Evolutionary conservation across 805 yeast species (phyloP), one percentile per base, ranked within the genome.

Genomic region (Nakazawaea holstii): DNA sequence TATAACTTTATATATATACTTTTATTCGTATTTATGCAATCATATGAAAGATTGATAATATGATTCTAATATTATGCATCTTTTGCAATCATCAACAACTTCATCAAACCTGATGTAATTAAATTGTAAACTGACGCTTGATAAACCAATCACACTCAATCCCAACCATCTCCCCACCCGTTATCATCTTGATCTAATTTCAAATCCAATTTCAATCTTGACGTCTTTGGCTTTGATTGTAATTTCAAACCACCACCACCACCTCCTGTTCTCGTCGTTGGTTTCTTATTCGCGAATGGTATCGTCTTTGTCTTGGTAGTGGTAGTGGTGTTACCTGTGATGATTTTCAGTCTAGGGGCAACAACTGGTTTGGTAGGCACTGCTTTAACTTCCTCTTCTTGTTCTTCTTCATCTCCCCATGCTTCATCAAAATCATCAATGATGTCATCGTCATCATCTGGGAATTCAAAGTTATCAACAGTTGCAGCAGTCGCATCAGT

Each of bases 141-240:
- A n/a, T n/a, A n/a, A n/a, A n/a, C n/a, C n/a, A n/a, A n/a, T n/a
- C n/a, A n/a, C n/a, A n/a, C n/a, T n/a, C 20, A 46, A 35, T 46
- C 45, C 53, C 35, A 59, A 53, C 72, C 73, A 69, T 10, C 73
- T 15, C 72, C 77, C 77, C 77, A 73, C 0, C 70, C 73, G 40
- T 65, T 72, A 11, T 64, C 72, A 14, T 62, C 67, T 10, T 61
- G 68, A 9, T 46, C 49, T 13, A 53, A 53, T 27, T 61, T 61
- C 26, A 69, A 41, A 17, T 65, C 61, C 28, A 70, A 49, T 33
- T 66, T 64, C 8, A 68, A 50, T 52, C 70, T 68, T 29, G 55
- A 57, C 27, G 50, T 45, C 38, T 43, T 57, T 58, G 11, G 62
- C 54, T 38, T 48, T 13, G 39, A 10, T 38, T 54, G 52, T 29